Base-by-base conservation (phyloP, 768 basidiomycete species). In the Auricularia heimuer region DNA sequence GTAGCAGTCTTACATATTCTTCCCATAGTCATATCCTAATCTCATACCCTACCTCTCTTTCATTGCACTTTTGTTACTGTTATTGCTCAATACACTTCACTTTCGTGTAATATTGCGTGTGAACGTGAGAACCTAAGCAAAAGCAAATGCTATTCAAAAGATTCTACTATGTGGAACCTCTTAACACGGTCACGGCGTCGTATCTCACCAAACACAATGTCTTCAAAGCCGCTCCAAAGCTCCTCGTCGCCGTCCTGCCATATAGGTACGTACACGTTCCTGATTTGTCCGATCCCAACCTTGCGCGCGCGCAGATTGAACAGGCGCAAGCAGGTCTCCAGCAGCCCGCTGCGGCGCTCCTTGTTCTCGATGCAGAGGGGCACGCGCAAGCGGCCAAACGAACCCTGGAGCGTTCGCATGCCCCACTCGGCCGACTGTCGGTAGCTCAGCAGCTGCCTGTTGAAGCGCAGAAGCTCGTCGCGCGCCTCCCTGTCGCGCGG, bases 381-480 rank as follows among this genome's bases (percentile, higher is more conserved):
- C 1, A 84, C 62, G 3, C 75, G 70, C 10, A 84, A 73, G 1
- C 75, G 70, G 3, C 81, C 78, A 73, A 81, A 83, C 1, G 77
- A 77, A 7, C 79, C 79, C 66, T 82, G 81, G 6, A 83, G 61
- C 4, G 70, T 65, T 1, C 73, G 72, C 74, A 78, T 82, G 0
- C 82, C 82, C 83, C 81, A 84, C 67, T 84, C 80, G 11, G 80
- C 80, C 0, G 81, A 78, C 68, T 84, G 82, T 1, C 76, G 68
- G 66, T 71, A 82, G 2, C 79, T 80, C 0, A 83, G 69, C 0
- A 83, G 73, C 65, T 83, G 70, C 0, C 70, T 62, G 68, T 82
- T 73, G 63, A 74, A 76, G 2, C 54, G 69, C 36, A 77, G 56
- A 0, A 67, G 14, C 35, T 71, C 66, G 3, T 70, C 68, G 8